These are phyloP conservation scores for Chlorociboria aeruginascens DNA, from an alignment of 495 filamentous ascomycete species.

Conservation along the genomic window DNA sequence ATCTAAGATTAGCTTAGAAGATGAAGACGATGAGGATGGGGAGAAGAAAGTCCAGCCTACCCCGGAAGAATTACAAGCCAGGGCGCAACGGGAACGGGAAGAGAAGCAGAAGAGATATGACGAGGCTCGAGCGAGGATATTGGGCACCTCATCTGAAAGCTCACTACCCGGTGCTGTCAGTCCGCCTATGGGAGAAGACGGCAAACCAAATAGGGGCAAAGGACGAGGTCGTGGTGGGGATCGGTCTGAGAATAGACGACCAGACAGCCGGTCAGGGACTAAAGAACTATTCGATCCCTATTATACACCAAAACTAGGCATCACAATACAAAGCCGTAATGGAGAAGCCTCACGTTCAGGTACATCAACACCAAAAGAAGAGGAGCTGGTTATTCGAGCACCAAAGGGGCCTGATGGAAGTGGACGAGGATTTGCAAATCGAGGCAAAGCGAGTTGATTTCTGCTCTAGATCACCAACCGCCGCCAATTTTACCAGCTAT, in stretches of 20 bases:
- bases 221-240: constrained; percentile 11
- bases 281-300: constrained; percentile 55
- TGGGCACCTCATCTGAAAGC: constrained; percentile 45
- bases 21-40: constrained; percentile 56
- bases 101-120: constrained; percentile 85
- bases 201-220: constrained; percentile 19
- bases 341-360: constrained; percentile 27
- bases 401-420: constrained; percentile 67
- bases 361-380: constrained; percentile 33
- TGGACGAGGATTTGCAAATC: constrained; percentile 41
- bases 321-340: constrained; percentile 41
- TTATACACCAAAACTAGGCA: constrained; percentile 47
- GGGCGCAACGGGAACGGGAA: constrained; percentile 63
- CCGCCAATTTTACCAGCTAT: constrained; percentile 88
- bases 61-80: constrained; percentile 57
- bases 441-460: constrained; percentile 17
- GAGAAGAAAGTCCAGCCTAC: constrained; percentile 46
- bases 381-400: constrained; percentile 42
- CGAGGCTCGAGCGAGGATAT: constrained; percentile 72
- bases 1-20: constrained; percentile 25
- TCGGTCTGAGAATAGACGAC: constrained; percentile 14
- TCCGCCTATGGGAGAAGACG: constrained; percentile 40
- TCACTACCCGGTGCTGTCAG: constrained; percentile 51
- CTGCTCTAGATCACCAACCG: constrained; percentile 58
- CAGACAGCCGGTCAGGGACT: constrained; percentile 8